Base-by-base conservation (phyloP, 306 rosid species). In the Fragaria ananassa region DNA sequence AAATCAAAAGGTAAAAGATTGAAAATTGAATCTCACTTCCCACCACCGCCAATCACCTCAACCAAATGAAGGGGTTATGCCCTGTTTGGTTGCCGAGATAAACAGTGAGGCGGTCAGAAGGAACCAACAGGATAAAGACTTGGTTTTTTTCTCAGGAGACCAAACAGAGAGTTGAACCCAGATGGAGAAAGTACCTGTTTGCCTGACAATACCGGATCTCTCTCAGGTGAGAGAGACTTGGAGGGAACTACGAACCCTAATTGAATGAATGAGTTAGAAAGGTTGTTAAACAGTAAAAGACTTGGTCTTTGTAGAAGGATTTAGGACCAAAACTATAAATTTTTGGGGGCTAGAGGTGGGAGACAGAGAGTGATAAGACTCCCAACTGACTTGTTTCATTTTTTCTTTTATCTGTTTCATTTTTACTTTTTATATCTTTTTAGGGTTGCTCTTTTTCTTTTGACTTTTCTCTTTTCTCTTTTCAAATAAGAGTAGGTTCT, bases 201-300 rank as follows among this genome's bases (percentile, higher is more conserved):
- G 76, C 57, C 74, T 60, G 69, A 73, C 19, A 57, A 8, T 45
- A 34, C 21, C 78, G 72, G 85, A 79, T 79, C 78, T 79, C 78
- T 82, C 74, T 64, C 60, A 44, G 47, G 65, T 15, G 44, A 27
- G 53, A 56, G 51, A 57, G 50, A 13, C 42, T 74, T 72, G 81
- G 83, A 73, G 83, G 73, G 80, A 79, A 75, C 49, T 76, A 29
- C 39, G 65, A 83, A 83, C 86, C 86, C 83, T 79, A 79, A 67
- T 23, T 65, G 64, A 17, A 50, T 66, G 63, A 17, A 47, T 39
- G 10, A 68, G 60, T 49, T 42, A 58, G 21, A 14, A 37, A 21
- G 14, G 68, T 27, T 13, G 29, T 39, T 57, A 15, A 47, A 39
- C 53, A 25, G 69, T 10, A 10, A n/a, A 39, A 42, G 77, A 58